Conservation (phyloP, 352 stramenopile genomes). For the Peronospora destructor region DNA sequence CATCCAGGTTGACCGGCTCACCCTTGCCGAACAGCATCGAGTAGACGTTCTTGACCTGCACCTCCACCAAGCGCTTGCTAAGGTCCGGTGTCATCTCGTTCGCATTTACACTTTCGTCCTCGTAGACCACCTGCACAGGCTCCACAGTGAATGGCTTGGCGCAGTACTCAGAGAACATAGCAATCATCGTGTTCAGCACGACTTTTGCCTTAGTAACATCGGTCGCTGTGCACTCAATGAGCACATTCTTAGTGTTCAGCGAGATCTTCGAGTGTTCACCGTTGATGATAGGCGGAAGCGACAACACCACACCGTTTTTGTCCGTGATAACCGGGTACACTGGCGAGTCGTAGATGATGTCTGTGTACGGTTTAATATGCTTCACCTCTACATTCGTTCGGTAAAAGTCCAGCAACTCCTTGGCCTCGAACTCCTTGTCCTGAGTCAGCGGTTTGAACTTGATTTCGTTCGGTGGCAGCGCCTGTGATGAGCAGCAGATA, state of each 20-base stretch:
- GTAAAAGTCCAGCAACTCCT: constrained; percentile 94
- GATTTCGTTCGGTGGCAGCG: constrained; percentile 90
- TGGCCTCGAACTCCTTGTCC: constrained; percentile 87
- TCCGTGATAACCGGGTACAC: constrained; percentile 98
- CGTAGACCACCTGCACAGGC: constrained; percentile 95
- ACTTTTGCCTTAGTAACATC: constrained; percentile 99
- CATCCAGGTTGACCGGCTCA: constrained; percentile 71
- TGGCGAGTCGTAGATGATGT: constrained; percentile 98
- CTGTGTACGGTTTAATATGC: constrained; percentile 98
- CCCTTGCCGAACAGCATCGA: constrained; percentile 84
- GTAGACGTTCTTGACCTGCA: constrained; percentile 82
- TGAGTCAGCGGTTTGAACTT: constrained; percentile 95
- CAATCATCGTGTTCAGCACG: constrained; percentile 98
- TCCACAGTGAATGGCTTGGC: constrained; percentile 94
- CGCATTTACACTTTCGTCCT: constrained; percentile 63
- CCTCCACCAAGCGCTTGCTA: constrained; percentile 82
- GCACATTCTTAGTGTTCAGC: constrained; percentile 96
- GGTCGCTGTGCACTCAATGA: constrained; percentile 99
- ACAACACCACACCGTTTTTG: constrained; percentile 92
- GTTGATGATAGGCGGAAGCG: constrained; percentile 99
- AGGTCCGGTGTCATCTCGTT: constrained; percentile 90
- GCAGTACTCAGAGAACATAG: constrained; percentile 99
- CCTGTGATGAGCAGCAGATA: constrained; percentile 40
- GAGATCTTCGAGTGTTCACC: constrained; percentile 95
- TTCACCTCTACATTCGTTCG: constrained; percentile 92